phyloP scores from a whole-genome alignment of 2,329 filamentous ascomycete species.

The Aspergillus oerlinghausenensis region DNA sequence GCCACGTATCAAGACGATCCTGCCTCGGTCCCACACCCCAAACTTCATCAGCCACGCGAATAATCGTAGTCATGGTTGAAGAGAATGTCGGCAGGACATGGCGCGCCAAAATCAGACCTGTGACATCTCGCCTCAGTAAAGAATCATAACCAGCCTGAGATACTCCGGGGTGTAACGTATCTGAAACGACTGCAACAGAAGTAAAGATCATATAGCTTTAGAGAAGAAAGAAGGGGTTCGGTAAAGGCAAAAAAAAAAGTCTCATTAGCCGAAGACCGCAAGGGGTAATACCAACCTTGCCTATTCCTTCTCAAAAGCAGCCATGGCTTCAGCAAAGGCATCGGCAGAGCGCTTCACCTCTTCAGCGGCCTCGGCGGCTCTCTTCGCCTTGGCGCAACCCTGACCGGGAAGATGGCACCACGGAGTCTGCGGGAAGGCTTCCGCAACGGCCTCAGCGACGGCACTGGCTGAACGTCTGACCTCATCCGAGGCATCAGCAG shows the following conservation, averaged over 20 bases:
- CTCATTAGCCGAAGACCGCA: background rate
- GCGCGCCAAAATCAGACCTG: background rate
- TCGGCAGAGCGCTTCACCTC: conserved; percentile 36
- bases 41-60: background rate
- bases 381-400: conserved; percentile 55
- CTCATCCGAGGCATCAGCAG: conserved; percentile 21
- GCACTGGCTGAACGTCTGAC: conserved; percentile 31
- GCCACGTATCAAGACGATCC: background rate
- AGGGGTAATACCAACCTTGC: conserved; percentile 12
- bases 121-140: background rate
- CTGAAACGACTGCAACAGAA: background rate
- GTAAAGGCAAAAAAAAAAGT: background rate
- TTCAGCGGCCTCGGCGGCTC: conserved; percentile 63
- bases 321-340: conserved; percentile 29
- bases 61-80: background rate
- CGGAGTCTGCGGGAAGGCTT: conserved; percentile 18
- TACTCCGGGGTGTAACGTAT: background rate
- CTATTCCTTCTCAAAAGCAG: conserved; percentile 26
- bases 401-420: conserved; percentile 33
- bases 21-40: background rate
- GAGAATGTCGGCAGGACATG: background rate
- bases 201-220: background rate
- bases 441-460: conserved; percentile 27
- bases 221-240: background rate
- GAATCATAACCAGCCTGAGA: background rate